A percentile compares a stretch with the other conserved stretches of the same genome.
Evolutionary conservation across 1,284 basidiomycete genomes (phyloP).

Genomic region (Cerrena zonata): DNA sequence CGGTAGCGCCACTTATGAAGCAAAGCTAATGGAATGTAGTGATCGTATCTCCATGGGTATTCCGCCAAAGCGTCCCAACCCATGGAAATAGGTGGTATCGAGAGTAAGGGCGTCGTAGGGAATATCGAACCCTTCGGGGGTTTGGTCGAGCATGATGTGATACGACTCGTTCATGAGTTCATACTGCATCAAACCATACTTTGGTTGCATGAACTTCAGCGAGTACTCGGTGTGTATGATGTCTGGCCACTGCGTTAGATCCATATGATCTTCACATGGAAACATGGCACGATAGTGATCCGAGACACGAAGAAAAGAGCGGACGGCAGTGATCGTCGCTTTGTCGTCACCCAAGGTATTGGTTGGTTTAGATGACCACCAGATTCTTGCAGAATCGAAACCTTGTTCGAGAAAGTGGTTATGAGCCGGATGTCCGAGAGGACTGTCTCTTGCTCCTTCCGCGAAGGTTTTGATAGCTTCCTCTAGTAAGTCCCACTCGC

Average conservation of each 20-base stretch:
- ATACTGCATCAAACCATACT: too few relatives aligned
- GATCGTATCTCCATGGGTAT: background rate
- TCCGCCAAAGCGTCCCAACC: background rate
- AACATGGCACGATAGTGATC: too few relatives aligned
- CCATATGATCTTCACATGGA: too few relatives aligned
- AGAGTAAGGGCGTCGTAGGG: background rate
- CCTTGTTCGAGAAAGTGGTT: background rate
- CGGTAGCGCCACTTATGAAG: background rate
- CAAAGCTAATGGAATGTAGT: background rate
- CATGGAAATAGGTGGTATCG: background rate
- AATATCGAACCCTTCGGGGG: background rate
- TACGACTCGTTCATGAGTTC: too few relatives aligned
- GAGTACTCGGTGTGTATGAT: too few relatives aligned
- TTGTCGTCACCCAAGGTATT: too few relatives aligned
- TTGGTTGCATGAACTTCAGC: too few relatives aligned
- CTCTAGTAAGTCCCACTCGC: background rate
- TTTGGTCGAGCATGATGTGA: too few relatives aligned
- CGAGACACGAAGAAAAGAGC: too few relatives aligned
- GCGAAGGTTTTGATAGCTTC: background rate
- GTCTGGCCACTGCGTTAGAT: too few relatives aligned
- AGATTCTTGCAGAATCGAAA: background rate
- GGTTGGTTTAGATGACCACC: too few relatives aligned
- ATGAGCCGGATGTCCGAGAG: background rate
- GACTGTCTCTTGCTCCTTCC: background rate
- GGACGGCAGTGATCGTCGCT: too few relatives aligned